Evolutionary conservation across 2,329 filamentous ascomycete genomes (phyloP), one percentile per base, ranked within the genome.

Genomic region (Sporothrix pseudoabietina): DNA sequence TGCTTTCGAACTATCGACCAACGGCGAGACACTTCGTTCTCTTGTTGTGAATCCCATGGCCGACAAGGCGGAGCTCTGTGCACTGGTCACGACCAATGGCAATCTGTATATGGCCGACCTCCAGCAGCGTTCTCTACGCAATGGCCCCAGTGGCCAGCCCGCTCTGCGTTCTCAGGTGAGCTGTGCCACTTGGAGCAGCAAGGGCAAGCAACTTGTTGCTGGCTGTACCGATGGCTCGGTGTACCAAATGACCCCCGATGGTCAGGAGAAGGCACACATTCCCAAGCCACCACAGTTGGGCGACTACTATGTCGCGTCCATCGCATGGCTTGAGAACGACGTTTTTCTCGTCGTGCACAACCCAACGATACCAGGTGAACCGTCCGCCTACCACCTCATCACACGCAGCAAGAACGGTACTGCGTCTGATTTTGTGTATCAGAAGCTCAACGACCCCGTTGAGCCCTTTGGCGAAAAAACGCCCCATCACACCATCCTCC

Each of bases 181-280:
- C 79, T 96, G 92, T 78, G 87, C 93, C 6, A 91, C 92, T 72
- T 99, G 97, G 96, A 99, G 96, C 81, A 91, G 89, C 75, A 93
- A 91, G 80, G 96, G 96, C 65, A 99, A 97, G 80, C 95, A 98
- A 80, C 85, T 99, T 59, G 91, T 97, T 61, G 94, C 93, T 77
- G 96, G 97, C 19, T 85, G 96, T 77, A 90, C 86, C 7, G 89
- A 98, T 81, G 96, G 96, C 73, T 90, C 90, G 14, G 90, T 92
- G 71, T 87, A 88, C 72, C 94, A 98, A 80, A 91, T 98, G 88
- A 94, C 92, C 8, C 93, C 92, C 0, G 89, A 93, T 77, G 95
- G 95, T 65, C 87, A 87, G 55, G 86, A 88, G 39, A 96, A 95
- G 82, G 94, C 87, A 49, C 86, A 90, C 71, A 92, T 99, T 65